Evolutionary conservation across 164 flowering plant species (phyloP).

Genomic region (Vitis vinifera): DNA sequence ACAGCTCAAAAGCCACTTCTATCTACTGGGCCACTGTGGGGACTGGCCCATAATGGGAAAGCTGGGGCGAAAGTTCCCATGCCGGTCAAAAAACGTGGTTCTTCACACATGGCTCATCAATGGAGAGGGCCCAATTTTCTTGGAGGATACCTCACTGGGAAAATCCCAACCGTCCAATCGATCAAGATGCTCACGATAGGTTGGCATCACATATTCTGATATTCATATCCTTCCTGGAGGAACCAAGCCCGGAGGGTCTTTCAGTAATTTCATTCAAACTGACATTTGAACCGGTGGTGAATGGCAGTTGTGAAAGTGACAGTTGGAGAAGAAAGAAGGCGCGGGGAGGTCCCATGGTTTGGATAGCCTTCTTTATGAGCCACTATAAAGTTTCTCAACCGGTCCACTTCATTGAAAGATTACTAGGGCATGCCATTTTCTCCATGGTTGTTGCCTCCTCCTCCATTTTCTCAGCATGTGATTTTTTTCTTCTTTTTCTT

Average conservation of each 20-base stretch:
- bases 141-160: no score
- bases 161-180: background rate
- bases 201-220: background rate
- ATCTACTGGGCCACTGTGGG: background rate
- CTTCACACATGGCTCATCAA: no score
- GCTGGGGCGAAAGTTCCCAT: background rate
- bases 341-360: constrained; percentile 6
- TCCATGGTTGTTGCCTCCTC: constrained; percentile 15
- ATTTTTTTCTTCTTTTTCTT: background rate
- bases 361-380: background rate
- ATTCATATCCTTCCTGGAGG: no score
- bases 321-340: constrained; percentile 14
- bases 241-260: background rate
- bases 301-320: constrained; percentile 28
- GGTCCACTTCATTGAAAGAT: constrained; percentile 5
- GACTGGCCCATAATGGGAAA: background rate
- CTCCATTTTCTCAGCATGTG: constrained; percentile 14
- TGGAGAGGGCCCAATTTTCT: no score
- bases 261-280: background rate
- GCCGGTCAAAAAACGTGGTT: no score
- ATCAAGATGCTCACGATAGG: background rate
- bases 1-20: constrained; percentile 24
- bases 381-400: constrained; percentile 6
- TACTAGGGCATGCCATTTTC: constrained; percentile 15
- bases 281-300: constrained; percentile 29